Conservation (phyloP, 805 yeast genomes). For the Candida coquimbonensis region DNA sequence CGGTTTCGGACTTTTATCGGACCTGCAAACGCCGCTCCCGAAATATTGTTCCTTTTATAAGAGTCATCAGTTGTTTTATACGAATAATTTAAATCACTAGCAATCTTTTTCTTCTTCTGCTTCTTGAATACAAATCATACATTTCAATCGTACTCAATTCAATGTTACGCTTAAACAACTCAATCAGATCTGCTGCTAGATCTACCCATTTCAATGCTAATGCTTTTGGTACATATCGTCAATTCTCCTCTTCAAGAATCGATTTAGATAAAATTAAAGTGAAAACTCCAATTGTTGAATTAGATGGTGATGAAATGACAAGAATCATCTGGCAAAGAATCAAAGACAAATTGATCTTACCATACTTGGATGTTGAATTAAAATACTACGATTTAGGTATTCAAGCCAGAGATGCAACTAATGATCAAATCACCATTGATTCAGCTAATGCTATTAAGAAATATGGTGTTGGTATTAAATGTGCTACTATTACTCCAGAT, state of each 20-base stretch:
- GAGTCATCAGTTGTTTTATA: background rate
- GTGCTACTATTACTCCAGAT: conserved; percentile 84
- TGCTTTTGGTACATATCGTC: conserved; percentile 4
- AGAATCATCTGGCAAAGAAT: conserved; percentile 76
- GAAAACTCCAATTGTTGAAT: conserved; percentile 65
- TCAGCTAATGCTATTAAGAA: conserved; percentile 70
- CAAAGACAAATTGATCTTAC: conserved; percentile 58
- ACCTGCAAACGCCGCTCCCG: no score
- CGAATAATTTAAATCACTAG: background rate
- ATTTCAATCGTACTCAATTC: no score
- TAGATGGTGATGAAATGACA: conserved; percentile 86
- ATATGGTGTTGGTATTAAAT: conserved; percentile 75
- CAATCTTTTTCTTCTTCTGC: background rate
- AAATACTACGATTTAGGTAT: conserved; percentile 72
- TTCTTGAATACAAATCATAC: background rate
- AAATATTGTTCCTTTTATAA: no score
- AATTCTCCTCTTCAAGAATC: conserved; percentile 16
- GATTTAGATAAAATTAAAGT: conserved; percentile 54
- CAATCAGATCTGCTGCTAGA: conserved; percentile 11
- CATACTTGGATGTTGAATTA: conserved; percentile 65
- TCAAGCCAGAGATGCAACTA: conserved; percentile 59
- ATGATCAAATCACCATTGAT: conserved; percentile 69
- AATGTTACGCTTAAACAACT: conserved; percentile 14
- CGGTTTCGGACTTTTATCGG: background rate
- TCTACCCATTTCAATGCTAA: conserved; percentile 6